Base-by-base conservation (phyloP, 1,139 yeast species). In the Blastobotrys aristatus region DNA sequence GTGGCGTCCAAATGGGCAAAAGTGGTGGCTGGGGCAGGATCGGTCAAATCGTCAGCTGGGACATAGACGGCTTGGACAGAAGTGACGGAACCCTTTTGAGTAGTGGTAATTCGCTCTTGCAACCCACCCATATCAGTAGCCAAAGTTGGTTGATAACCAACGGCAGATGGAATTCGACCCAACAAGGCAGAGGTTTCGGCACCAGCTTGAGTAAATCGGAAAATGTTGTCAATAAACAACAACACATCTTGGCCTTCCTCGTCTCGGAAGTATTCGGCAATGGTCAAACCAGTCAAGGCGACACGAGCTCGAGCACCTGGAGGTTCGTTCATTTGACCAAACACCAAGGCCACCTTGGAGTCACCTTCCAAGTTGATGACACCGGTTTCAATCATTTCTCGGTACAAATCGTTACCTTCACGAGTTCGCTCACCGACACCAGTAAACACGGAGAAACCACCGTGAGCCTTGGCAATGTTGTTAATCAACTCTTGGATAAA, bases 351-450 rank as follows among this genome's bases (percentile, higher is more conserved):
- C 77, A 92, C 98, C 84, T 92, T 92, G 70, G 98, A 92, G 65
- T 92, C 98, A 76, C 98, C 98, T 72, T 92, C 97, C 66, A 89
- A 82, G 86, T 92, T 89, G 76, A 92, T 92, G 77, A 92, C 97
- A 83, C 97, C 97, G 63, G 98, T 90, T 81, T 92, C 98, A 73
- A 84, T 89, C 98, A 92, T 92, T 80, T 92, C 98, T 82, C 96
- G 95, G 95, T 92, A 92, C 77, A 92, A 84, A 84, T 92, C 98
- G 82, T 92, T 92, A 88, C 98, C 98, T 80, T 92, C 98, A 86
- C 98, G 94, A 78, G 98, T 92, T 80, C 98, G 87, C 80, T 92
- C 98, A 83, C 98, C 98, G 76, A 92, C 98, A 88, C 98, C 98
- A 68, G 97, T 86, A 85, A 92, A 92, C 63, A 92, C 98, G 53